Evolutionary conservation across 2,329 filamentous ascomycete species (phyloP).

Genomic region (Penicillium psychrosexuale): DNA sequence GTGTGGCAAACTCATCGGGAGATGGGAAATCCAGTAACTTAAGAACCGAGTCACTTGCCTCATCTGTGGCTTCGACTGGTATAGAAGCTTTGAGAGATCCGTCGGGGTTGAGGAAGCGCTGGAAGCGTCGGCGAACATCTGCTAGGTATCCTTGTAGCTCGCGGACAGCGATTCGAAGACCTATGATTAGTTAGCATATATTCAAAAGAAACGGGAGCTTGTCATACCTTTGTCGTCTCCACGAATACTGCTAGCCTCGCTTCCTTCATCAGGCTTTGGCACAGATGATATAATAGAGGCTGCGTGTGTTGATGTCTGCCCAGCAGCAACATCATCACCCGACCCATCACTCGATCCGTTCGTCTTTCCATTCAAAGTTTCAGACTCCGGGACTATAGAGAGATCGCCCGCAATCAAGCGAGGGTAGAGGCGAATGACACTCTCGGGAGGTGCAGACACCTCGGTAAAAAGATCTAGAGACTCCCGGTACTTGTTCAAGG

Average conservation of each 20-base stretch:
- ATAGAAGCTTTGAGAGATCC: constrained; percentile 46
- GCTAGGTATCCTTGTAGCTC: constrained; percentile 86
- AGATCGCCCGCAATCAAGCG: constrained; percentile 77
- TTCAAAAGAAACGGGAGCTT: neutral
- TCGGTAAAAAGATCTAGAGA: constrained; percentile 89
- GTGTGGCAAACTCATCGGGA: constrained; percentile 60
- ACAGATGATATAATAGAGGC: constrained; percentile 41
- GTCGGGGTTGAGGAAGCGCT: constrained; percentile 59
- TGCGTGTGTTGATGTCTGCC: constrained; percentile 31
- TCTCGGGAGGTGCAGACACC: constrained; percentile 82
- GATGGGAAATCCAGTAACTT: constrained; percentile 48
- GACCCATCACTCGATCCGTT: constrained; percentile 29
- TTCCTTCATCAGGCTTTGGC: constrained; percentile 38
- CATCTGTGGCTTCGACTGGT: constrained; percentile 36
- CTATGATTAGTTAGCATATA: constrained; percentile 32
- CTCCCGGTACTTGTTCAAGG: constrained; percentile 74
- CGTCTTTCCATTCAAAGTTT: constrained; percentile 36
- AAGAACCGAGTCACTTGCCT: constrained; percentile 45
- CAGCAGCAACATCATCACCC: constrained; percentile 25
- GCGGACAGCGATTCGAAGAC: constrained; percentile 74
- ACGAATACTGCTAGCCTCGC: constrained; percentile 41
- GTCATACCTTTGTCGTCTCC: constrained; percentile 28
- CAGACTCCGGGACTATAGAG: constrained; percentile 57
- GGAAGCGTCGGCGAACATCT: constrained; percentile 68
- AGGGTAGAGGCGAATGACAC: constrained; percentile 82